Base-by-base conservation (phyloP, 1,284 basidiomycete species). In the Moniliophthora roreri region DNA sequence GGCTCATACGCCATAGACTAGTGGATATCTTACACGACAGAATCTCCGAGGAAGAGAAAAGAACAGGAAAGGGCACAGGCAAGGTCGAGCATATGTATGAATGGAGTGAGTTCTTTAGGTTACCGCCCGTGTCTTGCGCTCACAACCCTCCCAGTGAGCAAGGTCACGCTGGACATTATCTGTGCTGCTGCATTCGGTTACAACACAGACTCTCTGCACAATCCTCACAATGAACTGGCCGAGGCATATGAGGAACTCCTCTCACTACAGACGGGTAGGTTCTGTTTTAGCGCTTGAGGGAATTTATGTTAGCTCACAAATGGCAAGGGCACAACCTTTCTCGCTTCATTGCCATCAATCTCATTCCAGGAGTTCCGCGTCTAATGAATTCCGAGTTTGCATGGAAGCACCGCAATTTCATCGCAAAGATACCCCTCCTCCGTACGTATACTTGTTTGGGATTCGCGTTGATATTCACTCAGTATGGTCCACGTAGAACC, bases 121-220 rank as follows among this genome's bases (percentile, higher is more conserved):
- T n/a, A 32, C 35, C 36, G 41, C 3, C 45, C 6, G 9, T 15
- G 13, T 46, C 32, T 10, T 28, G 45, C 38, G 48, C 21, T 26
- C 51, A 18, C 28, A 18, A 21, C n/a, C 20, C 13, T 35, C 23
- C 1, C 52, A 80, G 77, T 78, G 71, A 75, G 73, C 58, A 80
- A 79, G 63, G 76, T 75, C 1, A 78, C 77, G 0, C 68, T 80
- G 2, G 77, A 79, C 54, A 77, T 80, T 50, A 78, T 80, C 34
- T 79, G 76, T 61, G 67, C 71, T 11, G 75, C 77, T 4, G 77
- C 77, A 0, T 79, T 80, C 54, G 76, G 77, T 13, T 80, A 80
- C 57, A 63, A 68, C 44, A 59, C 77, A 7, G 73, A 79, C 55
- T 74, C 75, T 2, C 63, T 80, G n/a, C 70, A 71, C 52, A 67